Percentiles rank a stretch among this genome's conserved stretches.
Evolutionary conservation across 73 alveolate genomes (phyloP).

Genomic region (Tetrahymena borealis): DNA sequence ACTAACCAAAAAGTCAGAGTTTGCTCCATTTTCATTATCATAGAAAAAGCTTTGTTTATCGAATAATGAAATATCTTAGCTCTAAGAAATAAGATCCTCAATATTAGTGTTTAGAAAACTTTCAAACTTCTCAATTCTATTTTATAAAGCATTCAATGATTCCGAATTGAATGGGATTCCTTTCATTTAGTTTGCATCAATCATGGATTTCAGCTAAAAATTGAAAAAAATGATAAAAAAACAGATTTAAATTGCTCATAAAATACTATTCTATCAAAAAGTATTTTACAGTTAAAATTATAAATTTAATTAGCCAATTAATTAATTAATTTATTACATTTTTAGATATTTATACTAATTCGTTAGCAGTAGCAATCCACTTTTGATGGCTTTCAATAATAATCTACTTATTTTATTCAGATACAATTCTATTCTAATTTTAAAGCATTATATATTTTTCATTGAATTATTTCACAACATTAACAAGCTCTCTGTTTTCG

Average conservation of each 20-base stretch:
- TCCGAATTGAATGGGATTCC: constrained; percentile 41
- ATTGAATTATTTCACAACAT: constrained; percentile 24
- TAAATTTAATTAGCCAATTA: constrained; percentile 58
- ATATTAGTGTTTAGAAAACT: constrained; percentile 43
- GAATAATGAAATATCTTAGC: constrained; percentile 45
- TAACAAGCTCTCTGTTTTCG: not conserved
- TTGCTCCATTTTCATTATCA: not conserved
- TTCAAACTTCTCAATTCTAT: constrained; percentile 42
- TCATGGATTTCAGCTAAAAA: constrained; percentile 26
- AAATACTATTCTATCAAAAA: too few species aligned
- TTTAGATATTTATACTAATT: constrained; percentile 54
- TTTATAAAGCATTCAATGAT: constrained; percentile 24
- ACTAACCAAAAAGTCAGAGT: not conserved
- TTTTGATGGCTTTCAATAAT: not conserved
- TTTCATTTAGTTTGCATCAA: constrained; percentile 59
- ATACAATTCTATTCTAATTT: constrained; percentile 7
- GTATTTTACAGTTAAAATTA: constrained; percentile 60
- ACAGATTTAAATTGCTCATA: too few species aligned
- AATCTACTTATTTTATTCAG: not conserved
- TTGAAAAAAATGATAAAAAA: not conserved
- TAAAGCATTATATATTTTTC: constrained; percentile 43
- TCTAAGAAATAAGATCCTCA: constrained; percentile 35
- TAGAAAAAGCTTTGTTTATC: constrained; percentile 47
- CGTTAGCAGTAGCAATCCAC: constrained; percentile 31
- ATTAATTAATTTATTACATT: constrained; percentile 69